Base-by-base conservation (phyloP, 345 rosid genomes). In the Hevea brasiliensis region DNA sequence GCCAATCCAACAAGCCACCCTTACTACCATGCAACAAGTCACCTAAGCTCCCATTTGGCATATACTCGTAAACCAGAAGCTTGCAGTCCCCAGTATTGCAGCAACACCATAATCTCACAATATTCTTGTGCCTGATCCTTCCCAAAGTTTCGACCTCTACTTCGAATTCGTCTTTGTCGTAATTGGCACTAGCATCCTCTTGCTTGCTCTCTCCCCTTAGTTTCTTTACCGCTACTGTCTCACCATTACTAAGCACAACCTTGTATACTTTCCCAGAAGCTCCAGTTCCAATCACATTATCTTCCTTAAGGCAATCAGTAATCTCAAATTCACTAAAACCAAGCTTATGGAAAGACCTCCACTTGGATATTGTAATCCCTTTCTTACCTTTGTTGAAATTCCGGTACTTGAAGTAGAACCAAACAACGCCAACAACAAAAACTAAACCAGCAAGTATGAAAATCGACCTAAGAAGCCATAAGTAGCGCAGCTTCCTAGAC, bases 11-110 rank as follows among this genome's bases (percentile, higher is more conserved):
- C 63, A 77, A 74, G 9, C 88, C 72, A 7, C 84, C 87, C 77
- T 92, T 90, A 78, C 74, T 76, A 26, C 85, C 14, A 26, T 87
- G 97, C 78, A 92, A 61, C 80, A 74, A 71, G 77, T 92, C 97
- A 0, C 92, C 91, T 79, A 92, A 82, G 80, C 97, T 94, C 73
- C 98, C 97, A 65, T 92, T 92, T 13, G 90, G 92, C 97, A 94
- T 90, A 65, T 89, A 94, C 81, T 94, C 98, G 17, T 94, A 94
- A 8, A 94, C 97, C 80, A 94, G 76, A 73, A 94, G 85, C 79
- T 86, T 90, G 81, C 78, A 83, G 26, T 86, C 90, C 6, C 87
- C 89, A 0, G 82, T 77, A 64, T 70, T 88, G 76, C 84, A 88
- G 70, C 98, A 95, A 68, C 97, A 90, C 96, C 92, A 92, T 45